phyloP scores from a whole-genome alignment of 192 early-diverging fungal species.

The Umbelopsis vinacea region DNA sequence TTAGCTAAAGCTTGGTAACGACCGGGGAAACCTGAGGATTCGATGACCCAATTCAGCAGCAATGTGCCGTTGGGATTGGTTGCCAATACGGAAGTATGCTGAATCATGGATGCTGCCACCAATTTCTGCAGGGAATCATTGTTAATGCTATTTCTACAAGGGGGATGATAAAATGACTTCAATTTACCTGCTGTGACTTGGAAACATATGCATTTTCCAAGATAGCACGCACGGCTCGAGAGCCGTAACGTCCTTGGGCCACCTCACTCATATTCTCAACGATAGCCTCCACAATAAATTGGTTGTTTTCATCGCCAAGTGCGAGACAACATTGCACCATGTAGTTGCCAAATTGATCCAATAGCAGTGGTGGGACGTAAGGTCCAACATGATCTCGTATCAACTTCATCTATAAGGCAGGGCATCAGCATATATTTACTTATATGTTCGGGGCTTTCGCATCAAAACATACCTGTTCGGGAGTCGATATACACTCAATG shows the following conservation, averaged over 20 bases:
- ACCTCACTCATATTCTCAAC: slow-evolving; percentile 82
- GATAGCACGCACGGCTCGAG: slow-evolving; percentile 89
- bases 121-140: slow-evolving; percentile 67
- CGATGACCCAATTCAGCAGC: slow-evolving; percentile 91
- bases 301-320: slow-evolving; percentile 75
- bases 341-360: slow-evolving; percentile 99
- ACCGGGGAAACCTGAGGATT: slow-evolving; percentile 78
- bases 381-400: slow-evolving; percentile 64
- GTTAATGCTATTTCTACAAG: background rate
- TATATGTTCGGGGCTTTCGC: no score
- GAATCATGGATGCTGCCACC: slow-evolving; percentile 86
- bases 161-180: background rate
- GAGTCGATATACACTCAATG: slow-evolving; percentile 83
- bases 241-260: slow-evolving; percentile 92
- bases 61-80: slow-evolving; percentile 91
- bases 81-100: slow-evolving; percentile 73
- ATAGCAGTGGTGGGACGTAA: slow-evolving; percentile 83
- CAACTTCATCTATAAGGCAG: slow-evolving; percentile 45
- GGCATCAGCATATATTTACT: no score
- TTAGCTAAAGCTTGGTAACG: slow-evolving; percentile 82
- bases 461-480: slow-evolving; percentile 54
- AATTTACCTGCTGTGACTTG: slow-evolving; percentile 68
- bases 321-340: slow-evolving; percentile 94
- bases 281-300: slow-evolving; percentile 96
- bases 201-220: slow-evolving; percentile 84